A percentile compares a stretch with the other conserved stretches of the same genome.
Conservation (phyloP, 2,329 filamentous ascomycete genomes). For the Nigrospora osmanthi region DNA sequence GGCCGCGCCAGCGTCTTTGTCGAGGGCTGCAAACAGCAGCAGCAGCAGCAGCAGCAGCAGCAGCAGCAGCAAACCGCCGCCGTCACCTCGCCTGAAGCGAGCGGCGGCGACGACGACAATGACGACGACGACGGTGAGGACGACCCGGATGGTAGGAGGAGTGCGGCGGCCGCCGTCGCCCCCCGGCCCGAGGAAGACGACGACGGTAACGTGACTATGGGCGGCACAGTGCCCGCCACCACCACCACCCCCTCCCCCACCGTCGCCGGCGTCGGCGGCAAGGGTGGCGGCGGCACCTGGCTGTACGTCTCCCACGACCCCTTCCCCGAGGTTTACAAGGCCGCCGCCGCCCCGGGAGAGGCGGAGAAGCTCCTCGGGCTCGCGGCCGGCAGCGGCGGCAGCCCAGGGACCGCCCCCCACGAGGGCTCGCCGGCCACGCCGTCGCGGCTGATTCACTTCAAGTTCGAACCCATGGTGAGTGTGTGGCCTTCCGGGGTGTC, state of each 20-base stretch:
- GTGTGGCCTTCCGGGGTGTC: neutral
- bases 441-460: slow-evolving; percentile 60
- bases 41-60: slow-evolving; percentile 13
- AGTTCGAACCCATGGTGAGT: slow-evolving; percentile 90
- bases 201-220: slow-evolving; percentile 9
- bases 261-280: slow-evolving; percentile 65
- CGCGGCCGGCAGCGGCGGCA: slow-evolving; percentile 21
- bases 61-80: slow-evolving; percentile 6
- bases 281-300: slow-evolving; percentile 79
- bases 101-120: slow-evolving; percentile 7
- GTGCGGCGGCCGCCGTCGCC: slow-evolving; percentile 10
- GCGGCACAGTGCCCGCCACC: slow-evolving; percentile 15
- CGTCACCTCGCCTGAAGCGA: slow-evolving; percentile 7
- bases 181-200: neutral
- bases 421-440: neutral
- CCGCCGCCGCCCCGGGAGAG: slow-evolving; percentile 12
- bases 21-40: slow-evolving; percentile 57
- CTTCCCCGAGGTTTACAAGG: slow-evolving; percentile 23
- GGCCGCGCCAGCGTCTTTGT: slow-evolving; percentile 82
- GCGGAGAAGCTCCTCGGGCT: slow-evolving; percentile 19
- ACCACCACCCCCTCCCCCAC: too few species aligned
- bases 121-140: slow-evolving; percentile 8
- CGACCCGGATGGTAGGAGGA: too few species aligned
- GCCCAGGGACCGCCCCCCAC: slow-evolving; percentile 7
- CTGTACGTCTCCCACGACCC: slow-evolving; percentile 82